Evolutionary conservation across 2,329 filamentous ascomycete genomes (phyloP), one percentile per base, ranked within the genome.

Genomic region (Colletotrichum chrysophilum): DNA sequence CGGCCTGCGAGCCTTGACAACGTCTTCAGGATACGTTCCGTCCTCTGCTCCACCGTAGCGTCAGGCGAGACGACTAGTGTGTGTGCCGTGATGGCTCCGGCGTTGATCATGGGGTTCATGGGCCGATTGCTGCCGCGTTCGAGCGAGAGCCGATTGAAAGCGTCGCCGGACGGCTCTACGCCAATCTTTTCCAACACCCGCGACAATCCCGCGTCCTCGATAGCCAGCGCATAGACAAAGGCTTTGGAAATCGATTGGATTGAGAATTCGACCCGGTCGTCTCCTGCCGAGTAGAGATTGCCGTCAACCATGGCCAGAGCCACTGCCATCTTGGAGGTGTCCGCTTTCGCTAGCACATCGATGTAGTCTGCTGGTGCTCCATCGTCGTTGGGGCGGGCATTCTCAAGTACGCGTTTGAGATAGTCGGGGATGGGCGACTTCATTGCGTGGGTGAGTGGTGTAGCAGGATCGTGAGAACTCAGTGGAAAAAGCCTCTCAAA

Each of bases 201-300:
- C 0, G 79, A 75, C 21, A 86, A 71, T 0, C 84, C 84, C 1
- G 80, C 78, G 66, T 86, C 84, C 64, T 85, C 83, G 43, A 86
- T 86, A 12, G 84, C 84, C 5, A 86, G 75, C 3, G 84, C 84
- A 74, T 86, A 86, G 32, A 85, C 84, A 66, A 86, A 86, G 2
- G 84, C 80, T 60, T 86, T 86, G 14, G 84, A 84, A 66, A 86
- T 86, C 78, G 84, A 86, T 70, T 86, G 84, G 38, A 86, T 86
- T 2, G 84, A 86, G 71, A 86, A 86, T 70, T 86, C 84, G 61
- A 85, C 75, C 12, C 79, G 70, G 62, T 86, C 84, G 75, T 86
- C 84, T 4, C 84, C 84, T 2, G 81, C 82, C 1, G 84, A 85
- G 79, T 86, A 86, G 2, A 86, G 43, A 18, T 84, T 81, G 10